Evolutionary conservation across 345 rosid genomes (phyloP).

Genomic region (Anastatica hierochuntica): DNA sequence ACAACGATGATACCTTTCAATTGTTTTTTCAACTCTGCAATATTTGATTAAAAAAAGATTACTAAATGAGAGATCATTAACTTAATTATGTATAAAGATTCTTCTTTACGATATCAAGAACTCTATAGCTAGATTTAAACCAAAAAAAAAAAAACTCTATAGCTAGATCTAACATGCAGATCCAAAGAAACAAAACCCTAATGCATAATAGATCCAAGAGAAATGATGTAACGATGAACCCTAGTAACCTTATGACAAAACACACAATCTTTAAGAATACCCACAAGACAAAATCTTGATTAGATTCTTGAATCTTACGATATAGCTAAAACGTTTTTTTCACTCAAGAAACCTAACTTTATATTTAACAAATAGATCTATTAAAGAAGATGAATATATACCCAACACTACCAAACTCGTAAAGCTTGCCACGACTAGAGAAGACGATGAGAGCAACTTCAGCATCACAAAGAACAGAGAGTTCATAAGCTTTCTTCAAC

Average conservation of each 20-base stretch:
- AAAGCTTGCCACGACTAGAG: slow-evolving; percentile 84
- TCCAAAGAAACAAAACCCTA: slow-evolving; percentile 22
- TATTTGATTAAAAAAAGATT: neutral
- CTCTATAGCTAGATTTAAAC: too few species aligned
- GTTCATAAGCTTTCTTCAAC: slow-evolving; percentile 78
- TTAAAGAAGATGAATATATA: slow-evolving; percentile 3
- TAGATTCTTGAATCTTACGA: slow-evolving; percentile 10
- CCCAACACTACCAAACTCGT: slow-evolving; percentile 72
- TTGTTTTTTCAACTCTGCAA: slow-evolving; percentile 50
- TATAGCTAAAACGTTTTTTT: too few species aligned
- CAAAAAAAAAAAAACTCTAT: too few species aligned
- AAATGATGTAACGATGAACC: slow-evolving; percentile 14
- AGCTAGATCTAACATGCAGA: slow-evolving; percentile 45
- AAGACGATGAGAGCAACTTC: slow-evolving; percentile 68
- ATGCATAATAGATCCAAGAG: too few species aligned
- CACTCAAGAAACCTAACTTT: neutral
- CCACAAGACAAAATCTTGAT: slow-evolving; percentile 12
- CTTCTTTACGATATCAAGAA: slow-evolving; percentile 7
- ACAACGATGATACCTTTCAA: slow-evolving; percentile 65
- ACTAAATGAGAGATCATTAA: neutral
- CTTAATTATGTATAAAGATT: neutral
- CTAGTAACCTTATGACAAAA: slow-evolving; percentile 13
- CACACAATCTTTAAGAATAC: slow-evolving; percentile 11
- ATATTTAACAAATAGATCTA: too few species aligned
- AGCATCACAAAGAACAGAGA: slow-evolving; percentile 80